Conservation (phyloP, 371 early-diverging fungal genomes). For the Mucor sp. region DNA sequence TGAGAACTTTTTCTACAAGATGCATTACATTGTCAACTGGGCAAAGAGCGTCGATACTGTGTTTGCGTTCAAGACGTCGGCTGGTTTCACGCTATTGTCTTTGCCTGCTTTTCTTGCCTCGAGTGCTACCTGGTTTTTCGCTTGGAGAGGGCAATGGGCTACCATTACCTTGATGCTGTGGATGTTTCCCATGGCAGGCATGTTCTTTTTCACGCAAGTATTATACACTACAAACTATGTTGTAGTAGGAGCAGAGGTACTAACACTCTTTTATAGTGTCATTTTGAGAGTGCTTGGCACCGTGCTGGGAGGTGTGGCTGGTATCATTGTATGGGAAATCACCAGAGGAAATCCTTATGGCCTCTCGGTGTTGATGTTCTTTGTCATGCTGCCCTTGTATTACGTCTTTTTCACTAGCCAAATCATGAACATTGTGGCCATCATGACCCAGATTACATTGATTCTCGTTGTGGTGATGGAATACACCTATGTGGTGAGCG, state of each 20-base stretch:
- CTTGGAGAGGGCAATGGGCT: conserved; percentile 50
- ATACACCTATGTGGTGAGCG: conserved; percentile 28
- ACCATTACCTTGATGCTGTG: conserved; percentile 44
- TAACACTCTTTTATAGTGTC: conserved; percentile 16
- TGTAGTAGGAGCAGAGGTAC: too few species aligned
- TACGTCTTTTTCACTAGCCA: conserved; percentile 33
- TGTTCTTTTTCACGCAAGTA: conserved; percentile 40
- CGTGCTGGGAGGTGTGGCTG: conserved; percentile 34
- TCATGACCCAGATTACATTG: conserved; percentile 36
- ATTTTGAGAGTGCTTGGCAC: conserved; percentile 37
- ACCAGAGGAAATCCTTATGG: conserved; percentile 43
- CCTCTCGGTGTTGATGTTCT: conserved; percentile 30
- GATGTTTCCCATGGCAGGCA: conserved; percentile 42
- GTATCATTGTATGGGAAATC: conserved; percentile 51
- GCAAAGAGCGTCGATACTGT: conserved; percentile 21
- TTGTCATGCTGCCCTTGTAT: conserved; percentile 27
- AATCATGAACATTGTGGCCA: conserved; percentile 20
- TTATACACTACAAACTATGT: too few species aligned
- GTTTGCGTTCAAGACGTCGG: conserved; percentile 43
- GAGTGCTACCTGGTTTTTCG: conserved; percentile 37
- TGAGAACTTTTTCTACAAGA: conserved; percentile 26
- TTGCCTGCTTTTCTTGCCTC: conserved; percentile 36
- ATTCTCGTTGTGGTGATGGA: conserved; percentile 25
- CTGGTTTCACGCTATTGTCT: conserved; percentile 35
- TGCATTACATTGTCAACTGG: conserved; percentile 30